Evolutionary conservation across 2,329 filamentous ascomycete species (phyloP).

Genomic region (Fusarium pseudonygamai): DNA sequence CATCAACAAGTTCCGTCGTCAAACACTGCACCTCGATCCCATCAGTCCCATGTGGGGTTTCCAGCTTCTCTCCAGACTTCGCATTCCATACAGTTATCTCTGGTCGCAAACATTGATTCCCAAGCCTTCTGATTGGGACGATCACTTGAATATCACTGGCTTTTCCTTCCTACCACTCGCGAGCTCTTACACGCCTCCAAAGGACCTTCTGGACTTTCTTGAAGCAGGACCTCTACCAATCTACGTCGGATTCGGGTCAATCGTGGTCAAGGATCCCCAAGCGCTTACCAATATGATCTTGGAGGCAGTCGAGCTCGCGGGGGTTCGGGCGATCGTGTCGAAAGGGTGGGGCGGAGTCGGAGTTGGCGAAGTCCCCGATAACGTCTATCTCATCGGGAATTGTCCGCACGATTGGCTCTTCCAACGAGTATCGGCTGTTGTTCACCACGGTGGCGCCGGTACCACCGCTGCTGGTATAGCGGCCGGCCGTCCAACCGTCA

Average conservation of each 20-base stretch:
- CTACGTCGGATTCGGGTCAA: conserved; percentile 74
- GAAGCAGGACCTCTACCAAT: conserved; percentile 66
- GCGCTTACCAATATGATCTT: conserved; percentile 67
- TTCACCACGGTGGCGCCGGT: conserved; percentile 73
- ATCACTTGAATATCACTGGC: conserved; percentile 67
- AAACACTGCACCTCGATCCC: conserved; percentile 69
- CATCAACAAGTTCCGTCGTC: conserved; percentile 74
- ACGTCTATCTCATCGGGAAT: conserved; percentile 70
- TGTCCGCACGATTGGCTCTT: conserved; percentile 75
- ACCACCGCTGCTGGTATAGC: conserved; percentile 72
- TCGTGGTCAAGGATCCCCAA: conserved; percentile 70
- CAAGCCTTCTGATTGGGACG: conserved; percentile 70
- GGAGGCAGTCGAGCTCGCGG: conserved; percentile 64
- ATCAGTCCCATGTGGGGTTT: conserved; percentile 74
- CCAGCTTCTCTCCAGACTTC: conserved; percentile 68
- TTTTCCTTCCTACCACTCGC: conserved; percentile 69
- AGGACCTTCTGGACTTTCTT: conserved; percentile 64
- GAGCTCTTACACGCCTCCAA: conserved; percentile 61
- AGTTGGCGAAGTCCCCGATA: conserved; percentile 55
- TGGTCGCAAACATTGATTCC: conserved; percentile 75
- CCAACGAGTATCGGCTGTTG: conserved; percentile 64
- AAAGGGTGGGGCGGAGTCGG: conserved; percentile 73
- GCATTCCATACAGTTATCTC: conserved; percentile 75
- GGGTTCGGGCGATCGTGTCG: conserved; percentile 68
- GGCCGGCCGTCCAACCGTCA: conserved; percentile 68